A percentile compares a stretch with the other conserved stretches of the same genome.
These are phyloP conservation scores for Haberlea rhodopensis DNA, from an alignment of 257 asterid species.

Conservation along the genomic window DNA sequence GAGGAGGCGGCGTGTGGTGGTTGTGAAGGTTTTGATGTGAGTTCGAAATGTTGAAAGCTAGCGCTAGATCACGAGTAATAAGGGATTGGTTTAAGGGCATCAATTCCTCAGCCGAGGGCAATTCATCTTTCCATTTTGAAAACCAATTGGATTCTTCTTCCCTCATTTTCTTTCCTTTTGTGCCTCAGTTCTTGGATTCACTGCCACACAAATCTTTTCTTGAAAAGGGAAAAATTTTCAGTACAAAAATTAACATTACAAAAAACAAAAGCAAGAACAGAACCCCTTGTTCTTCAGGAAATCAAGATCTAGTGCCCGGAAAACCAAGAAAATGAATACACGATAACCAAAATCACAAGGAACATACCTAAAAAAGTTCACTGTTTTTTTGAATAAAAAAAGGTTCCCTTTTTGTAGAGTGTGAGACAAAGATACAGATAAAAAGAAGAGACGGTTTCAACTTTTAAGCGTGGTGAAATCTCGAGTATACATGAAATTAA, in stretches of 20 bases:
- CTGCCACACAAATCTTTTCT: neutral
- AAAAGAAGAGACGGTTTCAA: constrained; percentile 6
- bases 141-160: constrained; percentile 87
- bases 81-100: neutral
- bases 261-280: constrained; percentile 1
- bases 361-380: too few species aligned
- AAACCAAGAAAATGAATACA: constrained; percentile 30
- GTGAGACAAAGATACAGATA: neutral
- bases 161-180: constrained; percentile 42
- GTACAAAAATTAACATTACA: neutral
- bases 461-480: constrained; percentile 1
- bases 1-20: too few species aligned
- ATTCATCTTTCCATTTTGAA: constrained; percentile 77
- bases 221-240: neutral
- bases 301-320: constrained; percentile 24
- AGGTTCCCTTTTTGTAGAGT: neutral
- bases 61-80: too few species aligned
- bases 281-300: constrained; percentile 4
- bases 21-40: too few species aligned
- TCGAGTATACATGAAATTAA: too few species aligned
- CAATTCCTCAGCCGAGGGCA: constrained; percentile 53
- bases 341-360: constrained; percentile 3
- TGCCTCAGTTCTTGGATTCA: neutral
- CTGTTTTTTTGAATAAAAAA: neutral
- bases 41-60: too few species aligned